These are phyloP conservation scores for Aurinia saxatilis DNA, from an alignment of 345 rosid genomes.

Conservation along the genomic window DNA sequence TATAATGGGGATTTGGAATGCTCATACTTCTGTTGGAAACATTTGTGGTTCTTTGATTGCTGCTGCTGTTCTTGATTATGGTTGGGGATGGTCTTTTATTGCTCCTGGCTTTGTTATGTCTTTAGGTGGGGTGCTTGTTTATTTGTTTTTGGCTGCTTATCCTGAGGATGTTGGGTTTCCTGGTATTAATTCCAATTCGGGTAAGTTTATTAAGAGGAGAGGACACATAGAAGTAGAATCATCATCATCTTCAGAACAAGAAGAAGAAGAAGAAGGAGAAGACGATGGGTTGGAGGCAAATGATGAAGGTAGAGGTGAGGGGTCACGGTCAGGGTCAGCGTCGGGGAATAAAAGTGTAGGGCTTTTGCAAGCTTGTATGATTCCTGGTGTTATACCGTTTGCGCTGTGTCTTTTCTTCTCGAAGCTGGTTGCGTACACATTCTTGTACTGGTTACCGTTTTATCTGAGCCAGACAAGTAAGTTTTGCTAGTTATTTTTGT, in stretches of 20 bases:
- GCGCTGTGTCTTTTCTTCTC: slow-evolving; percentile 89
- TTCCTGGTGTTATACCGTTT: slow-evolving; percentile 90
- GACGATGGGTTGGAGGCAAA: slow-evolving; percentile 14
- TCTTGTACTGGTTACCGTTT: slow-evolving; percentile 90
- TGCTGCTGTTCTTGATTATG: slow-evolving; percentile 79
- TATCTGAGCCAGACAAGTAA: slow-evolving; percentile 85
- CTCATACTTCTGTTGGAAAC: slow-evolving; percentile 89
- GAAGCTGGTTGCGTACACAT: slow-evolving; percentile 87
- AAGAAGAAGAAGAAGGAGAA: background rate
- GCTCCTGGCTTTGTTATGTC: slow-evolving; percentile 66
- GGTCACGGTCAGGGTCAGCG: slow-evolving; percentile 9
- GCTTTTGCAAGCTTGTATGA: slow-evolving; percentile 71
- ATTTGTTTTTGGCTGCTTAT: slow-evolving; percentile 73
- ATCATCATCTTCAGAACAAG: no score
- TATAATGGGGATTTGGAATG: slow-evolving; percentile 99
- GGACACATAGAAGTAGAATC: slow-evolving; percentile 2
- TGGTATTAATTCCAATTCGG: slow-evolving; percentile 28
- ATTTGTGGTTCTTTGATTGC: slow-evolving; percentile 86
- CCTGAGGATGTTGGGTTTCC: slow-evolving; percentile 90
- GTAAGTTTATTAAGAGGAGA: slow-evolving; percentile 39
- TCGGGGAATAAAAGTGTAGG: slow-evolving; percentile 65
- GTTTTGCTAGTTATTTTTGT: background rate
- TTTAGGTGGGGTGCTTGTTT: slow-evolving; percentile 67
- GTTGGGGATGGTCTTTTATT: slow-evolving; percentile 98
- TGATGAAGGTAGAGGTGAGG: slow-evolving; percentile 14